A percentile compares a stretch with the other conserved stretches of the same genome.
These are phyloP conservation scores for Auxenochlorella pyrenoidosa DNA, from an alignment of 139 green algal species.

Conservation along the genomic window DNA sequence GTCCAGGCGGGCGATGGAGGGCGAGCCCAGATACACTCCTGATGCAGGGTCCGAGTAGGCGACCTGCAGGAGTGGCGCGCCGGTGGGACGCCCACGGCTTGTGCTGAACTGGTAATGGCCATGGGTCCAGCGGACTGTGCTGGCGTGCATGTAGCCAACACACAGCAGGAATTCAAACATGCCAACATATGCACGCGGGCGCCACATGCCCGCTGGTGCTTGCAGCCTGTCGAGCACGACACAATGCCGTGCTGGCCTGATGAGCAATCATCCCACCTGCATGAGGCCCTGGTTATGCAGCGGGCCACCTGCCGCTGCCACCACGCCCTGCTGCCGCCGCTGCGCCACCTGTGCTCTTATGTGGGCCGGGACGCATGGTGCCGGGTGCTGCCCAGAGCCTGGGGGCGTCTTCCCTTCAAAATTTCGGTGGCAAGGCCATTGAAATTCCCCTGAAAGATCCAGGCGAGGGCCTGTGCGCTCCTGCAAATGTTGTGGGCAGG, in stretches of 20 bases:
- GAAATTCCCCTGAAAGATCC: too few species aligned
- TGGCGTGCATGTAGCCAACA: too few species aligned
- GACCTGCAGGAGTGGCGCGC: not conserved
- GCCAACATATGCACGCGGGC: not conserved
- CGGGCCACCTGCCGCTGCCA: not conserved
- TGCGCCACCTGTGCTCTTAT: not conserved
- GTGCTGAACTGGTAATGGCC: not conserved
- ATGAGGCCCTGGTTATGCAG: constrained; percentile 23
- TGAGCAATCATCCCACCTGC: not conserved
- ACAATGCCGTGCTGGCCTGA: not conserved
- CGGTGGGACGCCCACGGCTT: not conserved
- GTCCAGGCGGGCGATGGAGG: constrained; percentile 11
- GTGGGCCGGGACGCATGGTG: not conserved
- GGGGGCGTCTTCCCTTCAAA: not conserved
- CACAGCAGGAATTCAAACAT: too few species aligned
- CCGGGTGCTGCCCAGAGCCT: too few species aligned
- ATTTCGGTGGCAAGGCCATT: not conserved
- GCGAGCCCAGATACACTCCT: constrained; percentile 22
- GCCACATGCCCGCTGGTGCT: not conserved
- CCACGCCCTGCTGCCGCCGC: too few species aligned
- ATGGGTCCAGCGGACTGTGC: not conserved
- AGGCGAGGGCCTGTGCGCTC: too few species aligned
- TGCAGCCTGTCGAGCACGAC: too few species aligned
- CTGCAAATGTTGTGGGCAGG: too few species aligned
- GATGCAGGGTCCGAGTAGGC: constrained; percentile 14